Percentiles rank a stretch among this genome's conserved stretches.
These are phyloP conservation scores for Cordyceps fumosorosea DNA, from an alignment of 2,329 filamentous ascomycete genomes.

Conservation along the genomic window DNA sequence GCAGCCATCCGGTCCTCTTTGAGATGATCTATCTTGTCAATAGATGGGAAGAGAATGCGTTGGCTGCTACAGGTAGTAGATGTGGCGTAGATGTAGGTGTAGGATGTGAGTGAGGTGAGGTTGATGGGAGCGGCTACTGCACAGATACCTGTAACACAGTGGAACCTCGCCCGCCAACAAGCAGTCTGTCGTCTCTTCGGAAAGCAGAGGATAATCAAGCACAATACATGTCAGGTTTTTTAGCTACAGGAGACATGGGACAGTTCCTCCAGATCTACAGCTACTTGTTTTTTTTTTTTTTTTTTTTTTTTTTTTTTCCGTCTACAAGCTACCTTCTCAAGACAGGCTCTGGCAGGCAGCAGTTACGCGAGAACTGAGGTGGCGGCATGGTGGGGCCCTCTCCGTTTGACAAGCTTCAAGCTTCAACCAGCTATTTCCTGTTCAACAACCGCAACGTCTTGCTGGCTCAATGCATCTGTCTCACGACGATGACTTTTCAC, in stretches of 20 bases:
- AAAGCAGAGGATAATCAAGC: background rate
- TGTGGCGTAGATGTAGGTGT: constrained; percentile 1
- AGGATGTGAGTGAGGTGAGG: background rate
- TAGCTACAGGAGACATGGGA: too few species aligned
- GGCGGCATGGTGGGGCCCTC: background rate
- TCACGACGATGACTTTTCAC: background rate
- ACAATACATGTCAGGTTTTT: background rate
- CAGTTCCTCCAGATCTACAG: too few species aligned
- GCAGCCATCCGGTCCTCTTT: background rate
- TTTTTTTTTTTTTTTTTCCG: background rate
- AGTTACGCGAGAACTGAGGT: too few species aligned
- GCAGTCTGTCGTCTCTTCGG: background rate
- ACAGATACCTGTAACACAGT: background rate
- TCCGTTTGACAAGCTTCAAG: background rate
- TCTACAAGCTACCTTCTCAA: background rate
- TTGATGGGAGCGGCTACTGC: background rate
- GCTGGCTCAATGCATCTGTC: background rate
- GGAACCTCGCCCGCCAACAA: background rate
- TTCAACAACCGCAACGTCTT: background rate
- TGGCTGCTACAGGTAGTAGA: background rate
- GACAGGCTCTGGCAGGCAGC: background rate
- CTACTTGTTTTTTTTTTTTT: too few species aligned
- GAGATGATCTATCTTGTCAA: background rate
- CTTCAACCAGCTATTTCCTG: background rate
- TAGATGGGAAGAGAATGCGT: background rate